Evolutionary conservation across 1,284 basidiomycete genomes (phyloP).

Genomic region (Ganoderma leucocontextum): DNA sequence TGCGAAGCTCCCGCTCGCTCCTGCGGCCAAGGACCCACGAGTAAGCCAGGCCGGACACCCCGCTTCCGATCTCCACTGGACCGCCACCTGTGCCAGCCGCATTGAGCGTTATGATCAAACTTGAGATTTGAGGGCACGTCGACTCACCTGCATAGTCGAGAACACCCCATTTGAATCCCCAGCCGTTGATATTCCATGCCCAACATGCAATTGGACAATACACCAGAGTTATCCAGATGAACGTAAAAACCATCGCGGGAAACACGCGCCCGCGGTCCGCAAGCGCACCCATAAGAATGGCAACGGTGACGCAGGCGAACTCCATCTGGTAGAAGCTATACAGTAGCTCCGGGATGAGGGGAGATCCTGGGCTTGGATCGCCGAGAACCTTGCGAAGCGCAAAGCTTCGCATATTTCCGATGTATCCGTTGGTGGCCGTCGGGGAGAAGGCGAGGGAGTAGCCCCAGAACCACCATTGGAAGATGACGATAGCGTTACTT

Average conservation of each 20-base stretch:
- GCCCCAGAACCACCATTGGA: conserved; percentile 92
- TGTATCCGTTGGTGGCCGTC: conserved; percentile 79
- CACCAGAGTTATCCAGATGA: conserved; percentile 87
- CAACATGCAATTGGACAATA: conserved; percentile 85
- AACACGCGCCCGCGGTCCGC: conserved; percentile 90
- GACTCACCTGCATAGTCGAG: conserved; percentile 80
- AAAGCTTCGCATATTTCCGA: conserved; percentile 80
- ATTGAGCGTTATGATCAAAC: conserved; percentile 11
- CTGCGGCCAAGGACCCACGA: conserved; percentile 84
- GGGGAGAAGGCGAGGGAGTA: conserved; percentile 86
- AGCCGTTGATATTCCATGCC: conserved; percentile 83
- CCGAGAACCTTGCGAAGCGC: conserved; percentile 79
- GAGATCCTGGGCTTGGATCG: conserved; percentile 79
- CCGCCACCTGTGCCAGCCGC: conserved; percentile 72
- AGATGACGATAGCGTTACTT: conserved; percentile 81
- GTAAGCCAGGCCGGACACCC: conserved; percentile 87
- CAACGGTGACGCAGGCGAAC: conserved; percentile 83
- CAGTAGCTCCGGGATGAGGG: conserved; percentile 73
- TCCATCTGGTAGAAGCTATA: conserved; percentile 93
- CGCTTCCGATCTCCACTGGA: conserved; percentile 93
- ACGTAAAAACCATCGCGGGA: conserved; percentile 89
- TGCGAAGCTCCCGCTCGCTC: conserved; percentile 82
- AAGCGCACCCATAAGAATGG: conserved; percentile 81
- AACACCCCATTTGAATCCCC: conserved; percentile 92
- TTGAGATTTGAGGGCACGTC: conserved; percentile 1